Conservation (phyloP, 192 early-diverging fungal genomes). For the Chytriomyces sp. region DNA sequence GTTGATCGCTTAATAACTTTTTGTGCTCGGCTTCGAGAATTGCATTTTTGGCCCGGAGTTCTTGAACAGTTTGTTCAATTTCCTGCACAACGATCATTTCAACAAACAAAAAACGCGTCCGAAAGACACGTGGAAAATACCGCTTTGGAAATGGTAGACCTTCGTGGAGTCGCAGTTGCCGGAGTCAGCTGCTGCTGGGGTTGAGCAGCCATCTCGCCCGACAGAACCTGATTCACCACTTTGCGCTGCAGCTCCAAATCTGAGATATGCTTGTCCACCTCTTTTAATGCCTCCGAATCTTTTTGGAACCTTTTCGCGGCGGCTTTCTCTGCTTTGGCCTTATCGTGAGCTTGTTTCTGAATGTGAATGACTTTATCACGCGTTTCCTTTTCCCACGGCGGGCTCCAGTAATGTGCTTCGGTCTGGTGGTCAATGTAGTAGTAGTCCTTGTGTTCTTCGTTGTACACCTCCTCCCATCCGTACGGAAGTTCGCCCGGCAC, state of each 20-base stretch:
- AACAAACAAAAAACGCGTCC: too few species aligned
- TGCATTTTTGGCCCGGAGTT: slow-evolving; percentile 18
- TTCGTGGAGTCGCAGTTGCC: not conserved
- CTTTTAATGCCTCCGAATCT: slow-evolving; percentile 23
- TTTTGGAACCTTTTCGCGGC: not conserved
- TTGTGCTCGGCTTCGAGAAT: slow-evolving; percentile 28
- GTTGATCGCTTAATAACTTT: slow-evolving; percentile 13
- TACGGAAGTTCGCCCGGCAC: slow-evolving; percentile 49
- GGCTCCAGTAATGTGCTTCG: slow-evolving; percentile 42
- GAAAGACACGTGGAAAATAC: not conserved
- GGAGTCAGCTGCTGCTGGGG: not conserved
- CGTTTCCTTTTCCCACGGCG: slow-evolving; percentile 36
- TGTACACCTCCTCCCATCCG: slow-evolving; percentile 44
- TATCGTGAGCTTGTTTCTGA: slow-evolving; percentile 28
- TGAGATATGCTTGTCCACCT: slow-evolving; percentile 27
- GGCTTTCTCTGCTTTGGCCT: slow-evolving; percentile 20
- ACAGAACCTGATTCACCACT: slow-evolving; percentile 22
- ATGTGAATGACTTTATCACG: slow-evolving; percentile 31
- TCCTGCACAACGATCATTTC: not conserved
- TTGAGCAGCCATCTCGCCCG: not conserved
- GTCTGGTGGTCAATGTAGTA: slow-evolving; percentile 44
- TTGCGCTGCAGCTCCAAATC: slow-evolving; percentile 28
- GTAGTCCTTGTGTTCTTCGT: slow-evolving; percentile 33
- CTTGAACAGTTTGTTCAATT: slow-evolving; percentile 19
- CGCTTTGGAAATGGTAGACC: slow-evolving; percentile 16